Base-by-base conservation (phyloP, 805 yeast species). In the Yarrowia hollandica region DNA sequence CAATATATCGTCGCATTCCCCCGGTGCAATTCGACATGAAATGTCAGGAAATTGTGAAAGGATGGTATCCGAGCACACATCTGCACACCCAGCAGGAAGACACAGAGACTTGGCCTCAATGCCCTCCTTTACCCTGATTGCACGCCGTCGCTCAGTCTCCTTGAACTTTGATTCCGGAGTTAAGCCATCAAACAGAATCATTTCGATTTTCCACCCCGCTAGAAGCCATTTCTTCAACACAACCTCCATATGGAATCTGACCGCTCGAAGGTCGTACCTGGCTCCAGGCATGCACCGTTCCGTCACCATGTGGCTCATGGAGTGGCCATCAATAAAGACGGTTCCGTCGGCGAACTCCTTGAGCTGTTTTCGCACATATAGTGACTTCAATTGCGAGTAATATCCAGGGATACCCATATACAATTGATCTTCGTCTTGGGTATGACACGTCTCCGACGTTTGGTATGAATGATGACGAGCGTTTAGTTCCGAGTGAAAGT, bases 321-420 rank as follows among this genome's bases (percentile, higher is more conserved):
- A 46, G 21, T 46, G 54, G 3, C 54, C 54, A 21, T 46, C 54
- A n/a, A 46, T 46, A 28, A 46, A 46, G 26, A 46, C 38, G 2
- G 6, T 4, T 3, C 54, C 54, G 21, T 46, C 38, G 11, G 54
- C 54, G 31, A 46, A 30, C 26, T 46, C 38, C 23, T 31, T 46
- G 34, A 46, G 38, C 28, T 30, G 54, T 28, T 31, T 46, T 19
- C 54, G 37, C 37, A 46, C 54, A 31, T 46, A 46, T 3, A 46
- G 38, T 9, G 54, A 46, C 54, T 46, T 46, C 54, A 46, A 31
- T 31, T 30, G 38, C 19, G 54, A 30, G 33, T 31, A 46, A 33
- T 46, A 46, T 46, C 54, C 54, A 11, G 54, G 38, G n/a, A 46
- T 46, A 15, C 54, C 54, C 54, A 46, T 46, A 23, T 38, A 38